Evolutionary conservation across 192 early-diverging fungal genomes (phyloP).

Genomic region (Rhizoclosmatium globosum): DNA sequence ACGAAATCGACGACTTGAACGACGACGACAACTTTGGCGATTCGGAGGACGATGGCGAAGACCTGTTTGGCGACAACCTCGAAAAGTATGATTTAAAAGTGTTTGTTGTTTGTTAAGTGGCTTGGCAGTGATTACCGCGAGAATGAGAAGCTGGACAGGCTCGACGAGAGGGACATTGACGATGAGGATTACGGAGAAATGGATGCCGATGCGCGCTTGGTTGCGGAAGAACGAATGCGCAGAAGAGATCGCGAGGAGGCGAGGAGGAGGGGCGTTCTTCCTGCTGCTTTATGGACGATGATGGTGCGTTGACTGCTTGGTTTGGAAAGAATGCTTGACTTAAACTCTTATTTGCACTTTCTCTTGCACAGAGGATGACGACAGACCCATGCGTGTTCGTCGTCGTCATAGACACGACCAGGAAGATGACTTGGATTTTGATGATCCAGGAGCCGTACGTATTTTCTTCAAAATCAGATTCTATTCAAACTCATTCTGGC

Average conservation of each 20-base stretch:
- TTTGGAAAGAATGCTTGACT: slow-evolving; percentile 12
- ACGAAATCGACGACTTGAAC: slow-evolving; percentile 59
- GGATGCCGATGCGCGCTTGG: slow-evolving; percentile 74
- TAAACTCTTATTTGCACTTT: slow-evolving; percentile 3
- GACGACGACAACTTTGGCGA: slow-evolving; percentile 53
- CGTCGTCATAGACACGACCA: slow-evolving; percentile 61
- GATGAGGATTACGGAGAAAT: slow-evolving; percentile 79
- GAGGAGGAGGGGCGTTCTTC: slow-evolving; percentile 77
- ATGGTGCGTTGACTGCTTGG: slow-evolving; percentile 41
- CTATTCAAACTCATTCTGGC: too few species aligned
- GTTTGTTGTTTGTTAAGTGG: slow-evolving; percentile 11
- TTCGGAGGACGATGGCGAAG: slow-evolving; percentile 85
- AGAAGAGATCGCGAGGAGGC: slow-evolving; percentile 80
- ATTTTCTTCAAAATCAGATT: background rate
- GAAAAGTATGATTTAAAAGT: slow-evolving; percentile 63
- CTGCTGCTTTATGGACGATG: slow-evolving; percentile 88
- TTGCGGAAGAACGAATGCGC: slow-evolving; percentile 80
- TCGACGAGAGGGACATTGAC: slow-evolving; percentile 85
- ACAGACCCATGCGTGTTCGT: slow-evolving; percentile 54
- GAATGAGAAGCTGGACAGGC: slow-evolving; percentile 75
- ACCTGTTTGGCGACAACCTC: slow-evolving; percentile 88
- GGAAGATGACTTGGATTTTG: slow-evolving; percentile 65
- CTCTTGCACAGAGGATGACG: slow-evolving; percentile 50
- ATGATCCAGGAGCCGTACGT: slow-evolving; percentile 64
- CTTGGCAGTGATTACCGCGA: slow-evolving; percentile 78